Evolutionary conservation across 2,329 filamentous ascomycete genomes (phyloP), one percentile per base, ranked within the genome.

Genomic region (Colletotrichum zoysiae): DNA sequence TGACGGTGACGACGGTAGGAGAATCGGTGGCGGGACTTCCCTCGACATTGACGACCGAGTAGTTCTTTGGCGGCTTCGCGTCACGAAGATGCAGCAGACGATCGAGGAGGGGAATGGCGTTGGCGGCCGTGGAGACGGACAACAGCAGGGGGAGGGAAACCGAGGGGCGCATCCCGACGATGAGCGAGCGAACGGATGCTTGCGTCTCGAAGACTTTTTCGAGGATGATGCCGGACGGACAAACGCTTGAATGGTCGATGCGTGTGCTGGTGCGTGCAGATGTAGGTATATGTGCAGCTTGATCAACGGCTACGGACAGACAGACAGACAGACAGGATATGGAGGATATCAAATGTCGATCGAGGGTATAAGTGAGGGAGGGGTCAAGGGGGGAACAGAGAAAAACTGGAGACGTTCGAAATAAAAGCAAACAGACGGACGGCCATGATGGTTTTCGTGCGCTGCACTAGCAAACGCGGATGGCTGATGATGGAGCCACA

Each of bases 1-100:
- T 78, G 5, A 82, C 78, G 12, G 77, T 78, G 35, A 81, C 58
- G 9, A 78, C 78, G 9, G 76, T 35, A 11, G 73, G 60, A 11
- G 18, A 50, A 30, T 63, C 73, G 44, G 74, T 70, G 70, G 76
- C 73, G 65, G 73, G 74, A 53, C 67, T 75, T 44, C 76, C 76
- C 30, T 76, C 75, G 23, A 74, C 76, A 44, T 70, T 76, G 50
- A 84, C 81, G 40, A 84, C 80, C 3, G 81, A 82, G 60, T 84
- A 84, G 30, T 42, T 59, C 65, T 68, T 71, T 38, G 53, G 67
- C 30, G 70, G 65, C 51, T 55, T 73, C 56, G 50, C 48, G 20
- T 42, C 71, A 64, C 57, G 73, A 9, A 46, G 60, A 35, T 62
- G 56, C 8, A 71, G 55, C 59, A 67, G 51, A 35, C 38, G 57